Base-by-base conservation (phyloP, 2,329 filamentous ascomycete genomes). In the Ophiostoma perfectum region DNA sequence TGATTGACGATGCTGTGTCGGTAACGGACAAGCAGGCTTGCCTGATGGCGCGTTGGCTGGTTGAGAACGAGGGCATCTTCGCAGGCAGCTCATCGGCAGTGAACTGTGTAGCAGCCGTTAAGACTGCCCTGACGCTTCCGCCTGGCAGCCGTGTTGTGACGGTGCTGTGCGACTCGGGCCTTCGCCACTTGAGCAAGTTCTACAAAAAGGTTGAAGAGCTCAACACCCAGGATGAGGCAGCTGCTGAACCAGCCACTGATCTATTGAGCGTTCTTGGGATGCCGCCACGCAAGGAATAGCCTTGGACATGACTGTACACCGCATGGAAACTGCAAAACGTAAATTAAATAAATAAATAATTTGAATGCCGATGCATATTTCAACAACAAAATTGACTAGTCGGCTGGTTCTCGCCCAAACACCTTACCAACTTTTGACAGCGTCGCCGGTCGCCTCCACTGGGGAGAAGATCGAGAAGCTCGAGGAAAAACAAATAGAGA, bases 81-180 rank as follows among this genome's bases (percentile, higher is more conserved):
- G 84, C 93, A 55, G 96, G 95, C 8, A 97, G 93, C 77, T 97
- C 92, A 77, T 97, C 91, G 78, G 90, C 93, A n/a, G 94, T 99
- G 66, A 99, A 99, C 77, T 97, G 93, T 83, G 90, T 91, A 58
- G 92, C 90, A 4, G 90, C 91, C 36, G 88, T 91, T 9, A 84
- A 84, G 66, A 83, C 89, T 4, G 91, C 90, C 39, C 83, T 88
- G 75, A 80, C 81, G 58, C 79, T 93, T 70, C 85, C 86, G 4
- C 76, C 79, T 67, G 84, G 82, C 14, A 90, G 89, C 70, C 83
- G 82, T 44, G 86, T 96, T 58, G 90, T 93, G n/a, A 95, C 92
- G 0, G 82, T 96, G n/a, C 79, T 95, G 7, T 95, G 91, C 77
- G 92, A 96, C 78, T 87, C 86, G n/a, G 90, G 92, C n/a, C 88